Base-by-base conservation (phyloP, 805 yeast genomes). In the Wickerhamomyces strasburgensis region DNA sequence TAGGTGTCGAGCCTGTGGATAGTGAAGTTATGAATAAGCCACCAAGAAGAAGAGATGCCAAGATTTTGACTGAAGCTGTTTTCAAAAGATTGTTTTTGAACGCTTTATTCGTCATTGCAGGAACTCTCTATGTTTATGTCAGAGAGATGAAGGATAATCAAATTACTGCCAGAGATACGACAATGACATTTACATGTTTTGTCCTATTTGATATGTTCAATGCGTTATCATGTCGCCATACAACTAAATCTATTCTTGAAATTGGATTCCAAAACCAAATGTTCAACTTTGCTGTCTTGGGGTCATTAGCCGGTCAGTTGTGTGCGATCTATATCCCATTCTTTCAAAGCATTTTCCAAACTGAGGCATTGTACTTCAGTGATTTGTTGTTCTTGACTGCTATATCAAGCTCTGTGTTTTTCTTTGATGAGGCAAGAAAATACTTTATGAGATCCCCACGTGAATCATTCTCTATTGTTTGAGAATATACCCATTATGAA, bases 131-230 rank as follows among this genome's bases (percentile, higher is more conserved):
- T 54, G 84, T 93, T 14, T 93, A 88, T 58, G 66, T 85, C 30
- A 73, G 76, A 44, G 97, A 90, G 61, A 87, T 90, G 95, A 72
- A 76, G 43, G 95, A 86, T 51, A 74, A 78, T 19, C 74, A 73
- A 43, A 80, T 90, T 39, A 88, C 97, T 3, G 81, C 90, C 11
- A 82, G 98, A 63, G 98, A 93, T 58, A 93, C 98, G 15, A 93
- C 99, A 2, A 93, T 93, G 98, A 90, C 98, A 0, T 93, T 93
- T 57, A 93, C 98, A 0, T 86, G 98, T 58, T 93, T 93, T 64
- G 98, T 93, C 9, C 68, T 90, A 39, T 93, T 80, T 55, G 99
- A 93, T 61, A 84, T 93, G 94, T 93, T 93, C 67, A 93, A 89
- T 61, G 99, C 99, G 0, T 68, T 93, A 47, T 70, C 95, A 13